Base-by-base conservation (phyloP, 805 yeast genomes). In the Danielozyma ontarioensis region DNA sequence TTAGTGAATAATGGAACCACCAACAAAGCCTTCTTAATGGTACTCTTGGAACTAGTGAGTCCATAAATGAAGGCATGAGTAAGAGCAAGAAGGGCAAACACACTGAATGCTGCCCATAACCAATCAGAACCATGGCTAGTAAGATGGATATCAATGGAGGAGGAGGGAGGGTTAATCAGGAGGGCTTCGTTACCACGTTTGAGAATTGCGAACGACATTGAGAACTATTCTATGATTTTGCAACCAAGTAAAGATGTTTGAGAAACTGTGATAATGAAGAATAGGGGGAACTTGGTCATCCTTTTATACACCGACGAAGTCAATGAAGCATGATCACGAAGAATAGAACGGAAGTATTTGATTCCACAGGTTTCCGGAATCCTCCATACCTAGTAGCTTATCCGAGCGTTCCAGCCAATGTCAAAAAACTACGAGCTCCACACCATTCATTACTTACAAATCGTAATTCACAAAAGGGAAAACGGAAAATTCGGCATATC, bases 51-150 rank as follows among this genome's bases (percentile, higher is more conserved):
- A 17, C 44, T 39, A 14, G 57, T 48, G 24, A 57, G 48, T 11
- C 46, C 49, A 31, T 48, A 59, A 27, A 54, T 27, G 6, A 43
- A 36, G 13, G 45, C 51, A 35, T 56, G 55, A 18, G 41, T 45
- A 25, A 61, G 30, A 12, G 74, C 48, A n/a, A 65, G 48, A 1
- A 65, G 30, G 13, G 62, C 62, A 44, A 76, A 70, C 25, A 75
- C 33, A 4, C 73, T 52, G 46, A 79, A 77, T 11, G 62, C 79
- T 1, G 84, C 71, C 83, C 83, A 79, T 42, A 73, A 63, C 83
- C 83, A 79, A 51, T 74, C 74, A 6, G 83, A 76, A 51, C 86
- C 84, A 45, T 72, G 75, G 11, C 50, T 40, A 10, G 82, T 77
- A 22, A 79, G 39, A 35, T 69, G 70, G 48, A 76, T 68, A 41